Conservation (phyloP, 345 rosid genomes). For the Brassica nigra region DNA sequence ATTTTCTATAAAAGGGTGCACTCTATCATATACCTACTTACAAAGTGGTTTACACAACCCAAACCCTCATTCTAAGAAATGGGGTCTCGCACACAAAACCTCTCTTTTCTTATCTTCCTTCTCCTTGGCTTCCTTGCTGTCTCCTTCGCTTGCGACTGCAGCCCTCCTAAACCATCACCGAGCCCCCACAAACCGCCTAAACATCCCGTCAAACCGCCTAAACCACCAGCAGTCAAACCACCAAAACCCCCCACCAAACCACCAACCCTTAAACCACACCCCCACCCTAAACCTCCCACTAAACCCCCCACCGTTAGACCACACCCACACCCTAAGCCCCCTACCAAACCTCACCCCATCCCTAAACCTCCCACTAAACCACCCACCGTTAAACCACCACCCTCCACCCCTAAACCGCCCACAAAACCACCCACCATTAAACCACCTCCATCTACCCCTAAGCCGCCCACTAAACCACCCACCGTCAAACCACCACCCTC, state of each 20-base stretch:
- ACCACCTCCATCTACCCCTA: slow-evolving; percentile 38
- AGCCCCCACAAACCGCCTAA: slow-evolving; percentile 35
- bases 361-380: slow-evolving; percentile 21
- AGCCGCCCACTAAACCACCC: slow-evolving; percentile 24
- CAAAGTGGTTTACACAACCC: slow-evolving; percentile 24
- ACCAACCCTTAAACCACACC: slow-evolving; percentile 23
- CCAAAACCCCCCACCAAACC: slow-evolving; percentile 34
- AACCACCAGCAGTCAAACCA: slow-evolving; percentile 35
- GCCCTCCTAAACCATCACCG: slow-evolving; percentile 38
- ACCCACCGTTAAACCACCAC: slow-evolving; percentile 35
- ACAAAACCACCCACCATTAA: slow-evolving; percentile 15
- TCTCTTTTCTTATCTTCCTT: slow-evolving; percentile 28
- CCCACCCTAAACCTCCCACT: slow-evolving; percentile 30
- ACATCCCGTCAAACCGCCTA: slow-evolving; percentile 37
- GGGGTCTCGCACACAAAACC: slow-evolving; percentile 31
- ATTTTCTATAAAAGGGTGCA: slow-evolving; percentile 29
- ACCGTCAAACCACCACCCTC: slow-evolving; percentile 13
- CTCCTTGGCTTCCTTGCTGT: slow-evolving; percentile 33
- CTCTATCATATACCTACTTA: slow-evolving; percentile 11
- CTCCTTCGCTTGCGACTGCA: slow-evolving; percentile 35
- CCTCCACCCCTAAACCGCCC: slow-evolving; percentile 46
- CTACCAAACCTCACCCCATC: slow-evolving; percentile 7
- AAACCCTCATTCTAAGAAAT: slow-evolving; percentile 20
- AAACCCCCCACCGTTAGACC: slow-evolving; percentile 25
- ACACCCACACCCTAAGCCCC: slow-evolving; percentile 44